phyloP scores from a whole-genome alignment of 176 grass and related monocot species.

The Oryza officinalis region DNA sequence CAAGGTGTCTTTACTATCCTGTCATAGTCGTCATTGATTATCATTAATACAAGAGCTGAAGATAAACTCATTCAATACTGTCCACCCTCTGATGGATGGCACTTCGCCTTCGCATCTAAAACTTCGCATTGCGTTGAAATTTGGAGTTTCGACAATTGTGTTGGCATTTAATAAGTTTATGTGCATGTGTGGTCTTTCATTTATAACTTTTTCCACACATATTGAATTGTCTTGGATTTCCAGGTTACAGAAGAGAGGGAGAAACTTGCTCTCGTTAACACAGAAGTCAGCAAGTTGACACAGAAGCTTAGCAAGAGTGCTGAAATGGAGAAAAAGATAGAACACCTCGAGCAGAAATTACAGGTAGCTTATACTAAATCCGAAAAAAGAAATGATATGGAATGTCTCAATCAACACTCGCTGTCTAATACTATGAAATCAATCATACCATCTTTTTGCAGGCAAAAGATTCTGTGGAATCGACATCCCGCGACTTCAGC shows the following conservation, averaged over 20 bases:
- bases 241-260: slow-evolving; percentile 59
- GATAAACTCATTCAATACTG: not conserved
- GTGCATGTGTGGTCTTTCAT: not conserved
- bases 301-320: slow-evolving; percentile 52
- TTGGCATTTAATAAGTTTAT: not conserved
- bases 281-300: slow-evolving; percentile 60
- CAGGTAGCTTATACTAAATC: slow-evolving; percentile 50
- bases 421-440: slow-evolving; percentile 10
- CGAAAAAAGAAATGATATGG: slow-evolving; percentile 5
- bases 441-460: slow-evolving; percentile 41
- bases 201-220: not conserved
- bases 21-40: not conserved
- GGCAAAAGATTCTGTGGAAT: slow-evolving; percentile 46
- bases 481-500: slow-evolving; percentile 55
- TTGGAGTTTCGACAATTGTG: not conserved
- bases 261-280: slow-evolving; percentile 49
- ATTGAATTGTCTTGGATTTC: slow-evolving; percentile 29
- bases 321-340: slow-evolving; percentile 79
- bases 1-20: not conserved
- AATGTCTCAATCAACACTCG: slow-evolving; percentile 10
- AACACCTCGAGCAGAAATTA: slow-evolving; percentile 80
- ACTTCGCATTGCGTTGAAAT: not conserved
- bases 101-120: not conserved
- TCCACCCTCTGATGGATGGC: not conserved
- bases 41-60: slow-evolving; percentile 2